These are phyloP conservation scores for Boletus rubescentipes DNA, from an alignment of 768 basidiomycete species.

Conservation along the genomic window DNA sequence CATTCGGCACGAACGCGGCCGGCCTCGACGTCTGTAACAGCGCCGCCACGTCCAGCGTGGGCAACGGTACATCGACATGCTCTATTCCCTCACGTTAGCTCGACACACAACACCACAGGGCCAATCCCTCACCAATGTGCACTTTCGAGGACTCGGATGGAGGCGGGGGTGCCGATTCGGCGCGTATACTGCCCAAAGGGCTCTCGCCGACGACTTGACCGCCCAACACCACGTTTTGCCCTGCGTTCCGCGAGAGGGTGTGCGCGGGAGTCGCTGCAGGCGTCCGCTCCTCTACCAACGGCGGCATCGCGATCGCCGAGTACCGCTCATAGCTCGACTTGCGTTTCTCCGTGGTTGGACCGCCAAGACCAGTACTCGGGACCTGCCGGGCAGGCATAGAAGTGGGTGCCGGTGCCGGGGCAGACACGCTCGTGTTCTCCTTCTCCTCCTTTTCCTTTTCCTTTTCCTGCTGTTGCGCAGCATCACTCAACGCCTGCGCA, in stretches of 20 bases:
- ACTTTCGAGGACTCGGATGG: constrained; percentile 18
- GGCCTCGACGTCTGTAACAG: constrained; percentile 36
- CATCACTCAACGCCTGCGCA: constrained; percentile 56
- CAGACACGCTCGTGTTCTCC: neutral
- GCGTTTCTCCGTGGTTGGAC: constrained; percentile 49
- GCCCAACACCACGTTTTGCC: neutral
- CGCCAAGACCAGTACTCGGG: constrained; percentile 11
- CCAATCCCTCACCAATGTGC: constrained; percentile 34
- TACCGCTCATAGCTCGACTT: constrained; percentile 70
- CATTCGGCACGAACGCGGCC: constrained; percentile 21
- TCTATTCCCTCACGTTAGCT: constrained; percentile 31
- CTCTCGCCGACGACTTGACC: constrained; percentile 11
- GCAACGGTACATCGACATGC: constrained; percentile 43
- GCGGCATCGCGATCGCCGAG: constrained; percentile 58
- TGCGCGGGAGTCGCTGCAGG: constrained; percentile 53
- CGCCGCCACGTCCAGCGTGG: constrained; percentile 46
- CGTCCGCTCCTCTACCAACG: constrained; percentile 67
- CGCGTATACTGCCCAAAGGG: constrained; percentile 10
- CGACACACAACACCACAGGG: neutral
- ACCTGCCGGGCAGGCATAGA: constrained; percentile 7
- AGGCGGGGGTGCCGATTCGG: neutral
- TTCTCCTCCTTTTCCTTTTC: neutral
- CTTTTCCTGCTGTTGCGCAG: constrained; percentile 18
- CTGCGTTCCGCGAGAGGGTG: constrained; percentile 44
- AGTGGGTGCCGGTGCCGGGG: neutral